Percentiles rank a stretch among this genome's conserved stretches.
Evolutionary conservation across 2,329 filamentous ascomycete species (phyloP).

Genomic region (Aspergillus vadensis): DNA sequence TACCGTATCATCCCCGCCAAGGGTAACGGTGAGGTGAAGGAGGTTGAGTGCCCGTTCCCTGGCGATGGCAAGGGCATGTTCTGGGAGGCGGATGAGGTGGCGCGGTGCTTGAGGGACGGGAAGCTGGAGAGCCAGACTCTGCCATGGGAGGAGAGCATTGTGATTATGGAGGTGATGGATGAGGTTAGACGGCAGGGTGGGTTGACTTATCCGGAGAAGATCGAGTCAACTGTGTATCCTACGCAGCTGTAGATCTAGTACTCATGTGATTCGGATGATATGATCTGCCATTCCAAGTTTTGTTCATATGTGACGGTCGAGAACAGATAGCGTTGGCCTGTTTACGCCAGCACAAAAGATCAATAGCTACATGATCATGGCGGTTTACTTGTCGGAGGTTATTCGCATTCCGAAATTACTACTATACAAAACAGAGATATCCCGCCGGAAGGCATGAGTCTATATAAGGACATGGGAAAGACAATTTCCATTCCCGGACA

Average conservation of each 20-base stretch:
- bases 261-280: background rate
- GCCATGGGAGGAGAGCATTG: conserved; percentile 73
- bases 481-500: conserved; percentile 17
- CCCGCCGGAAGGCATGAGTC: conserved; percentile 16
- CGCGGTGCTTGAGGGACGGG: conserved; percentile 73
- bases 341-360: too few relatives aligned
- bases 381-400: conserved; percentile 10
- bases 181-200: conserved; percentile 65
- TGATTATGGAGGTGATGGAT: conserved; percentile 83
- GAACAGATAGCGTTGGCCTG: too few relatives aligned
- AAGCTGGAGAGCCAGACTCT: conserved; percentile 72
- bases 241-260: conserved; percentile 38
- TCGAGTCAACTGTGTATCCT: conserved; percentile 63
- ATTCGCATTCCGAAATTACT: conserved; percentile 22
- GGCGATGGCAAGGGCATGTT: conserved; percentile 79
- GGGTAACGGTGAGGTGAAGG: conserved; percentile 48
- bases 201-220: conserved; percentile 65
- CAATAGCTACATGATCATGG: background rate
- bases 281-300: too few relatives aligned
- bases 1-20: conserved; percentile 64
- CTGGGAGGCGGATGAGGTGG: conserved; percentile 82
- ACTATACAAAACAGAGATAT: conserved; percentile 36
- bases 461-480: conserved; percentile 21
- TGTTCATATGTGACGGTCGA: too few relatives aligned
- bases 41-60: conserved; percentile 49